phyloP scores from a whole-genome alignment of 1,284 basidiomycete genomes.

The Sporisorium exsertum region DNA sequence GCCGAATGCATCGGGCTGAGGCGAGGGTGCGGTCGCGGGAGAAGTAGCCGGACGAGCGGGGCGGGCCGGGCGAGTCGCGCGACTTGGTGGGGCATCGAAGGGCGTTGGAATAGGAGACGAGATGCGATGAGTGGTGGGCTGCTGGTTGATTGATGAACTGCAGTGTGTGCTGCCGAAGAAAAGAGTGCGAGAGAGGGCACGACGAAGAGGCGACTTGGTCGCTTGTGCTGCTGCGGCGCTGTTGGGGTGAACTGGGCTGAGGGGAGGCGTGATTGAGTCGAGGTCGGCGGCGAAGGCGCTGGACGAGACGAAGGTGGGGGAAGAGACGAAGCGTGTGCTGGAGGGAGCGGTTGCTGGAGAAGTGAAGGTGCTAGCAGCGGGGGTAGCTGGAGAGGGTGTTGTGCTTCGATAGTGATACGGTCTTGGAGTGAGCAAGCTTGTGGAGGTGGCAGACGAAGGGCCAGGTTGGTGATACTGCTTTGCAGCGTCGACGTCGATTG shows the following conservation, averaged over 20 bases:
- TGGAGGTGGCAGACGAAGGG: slow-evolving; percentile 31
- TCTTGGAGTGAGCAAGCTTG: slow-evolving; percentile 24
- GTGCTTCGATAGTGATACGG: slow-evolving; percentile 25
- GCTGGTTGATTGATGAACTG: slow-evolving; percentile 4
- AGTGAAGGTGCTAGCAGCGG: slow-evolving; percentile 15
- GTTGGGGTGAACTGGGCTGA: slow-evolving; percentile 22
- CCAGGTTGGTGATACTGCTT: slow-evolving; percentile 24
- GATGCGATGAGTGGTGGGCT: slow-evolving; percentile 8
- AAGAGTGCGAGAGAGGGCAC: slow-evolving; percentile 15
- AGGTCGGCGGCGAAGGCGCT: slow-evolving; percentile 17
- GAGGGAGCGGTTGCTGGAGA: neutral
- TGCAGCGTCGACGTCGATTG: slow-evolving; percentile 44
- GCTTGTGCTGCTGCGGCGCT: slow-evolving; percentile 15
- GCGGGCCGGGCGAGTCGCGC: slow-evolving; percentile 13
- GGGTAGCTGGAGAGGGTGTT: slow-evolving; percentile 24
- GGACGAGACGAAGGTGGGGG: slow-evolving; percentile 36
- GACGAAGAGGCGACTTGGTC: slow-evolving; percentile 32
- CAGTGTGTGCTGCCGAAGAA: slow-evolving; percentile 21
- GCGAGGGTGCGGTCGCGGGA: slow-evolving; percentile 12
- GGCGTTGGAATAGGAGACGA: neutral
- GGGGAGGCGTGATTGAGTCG: slow-evolving; percentile 31
- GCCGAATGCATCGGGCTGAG: slow-evolving; percentile 11
- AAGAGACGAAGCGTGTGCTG: slow-evolving; percentile 29
- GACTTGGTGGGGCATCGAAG: neutral
- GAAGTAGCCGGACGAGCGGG: slow-evolving; percentile 18